Evolutionary conservation across 345 rosid genomes (phyloP), one percentile per base, ranked within the genome.

Genomic region (Camelina sativa): DNA sequence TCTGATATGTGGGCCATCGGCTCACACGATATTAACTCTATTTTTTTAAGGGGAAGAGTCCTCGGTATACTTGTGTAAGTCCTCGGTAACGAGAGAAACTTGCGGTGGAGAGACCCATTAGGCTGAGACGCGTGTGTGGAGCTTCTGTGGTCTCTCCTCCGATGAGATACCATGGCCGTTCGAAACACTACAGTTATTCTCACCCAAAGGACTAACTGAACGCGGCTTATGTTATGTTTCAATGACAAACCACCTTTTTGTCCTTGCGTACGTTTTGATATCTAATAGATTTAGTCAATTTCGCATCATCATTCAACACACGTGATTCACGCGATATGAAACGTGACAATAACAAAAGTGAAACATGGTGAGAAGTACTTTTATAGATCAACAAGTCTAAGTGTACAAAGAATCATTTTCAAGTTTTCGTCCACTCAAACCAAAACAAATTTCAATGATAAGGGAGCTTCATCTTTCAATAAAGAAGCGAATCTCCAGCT

Each of bases 401-500:
- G 32, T 54, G 28, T 53, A 22, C 1, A 68, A 58, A 63, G 80
- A 69, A 76, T 62, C 59, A 47, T 55, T 55, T 54, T 13, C 11
- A 13, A 23, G 60, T 25, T 76, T 76, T n/a, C 28, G 46, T 76
- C 74, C 74, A 62, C 74, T 76, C 55, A 69, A 28, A 76, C 53
- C 67, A 61, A 19, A 40, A 11, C 30, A 28, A 4, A 15, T 25
- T 7, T 8, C 43, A 25, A 34, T 52, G 74, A 32, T 28, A 61
- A 61, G 62, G 57, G 68, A 53, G 70, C 63, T 73, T 73, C 62
- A 63, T 73, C 28, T 51, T 40, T 61, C 70, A 25, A 68, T 68
- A 76, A 76, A 76, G 75, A 63, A 55, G 71, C 71, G 80, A 76
- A 76, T 76, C 71, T 76, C 80, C 80, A 70, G 71, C 75, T 55